These are phyloP conservation scores for Martensiomyces pterosporus DNA, from an alignment of 192 early-diverging fungal species.

Conservation along the genomic window DNA sequence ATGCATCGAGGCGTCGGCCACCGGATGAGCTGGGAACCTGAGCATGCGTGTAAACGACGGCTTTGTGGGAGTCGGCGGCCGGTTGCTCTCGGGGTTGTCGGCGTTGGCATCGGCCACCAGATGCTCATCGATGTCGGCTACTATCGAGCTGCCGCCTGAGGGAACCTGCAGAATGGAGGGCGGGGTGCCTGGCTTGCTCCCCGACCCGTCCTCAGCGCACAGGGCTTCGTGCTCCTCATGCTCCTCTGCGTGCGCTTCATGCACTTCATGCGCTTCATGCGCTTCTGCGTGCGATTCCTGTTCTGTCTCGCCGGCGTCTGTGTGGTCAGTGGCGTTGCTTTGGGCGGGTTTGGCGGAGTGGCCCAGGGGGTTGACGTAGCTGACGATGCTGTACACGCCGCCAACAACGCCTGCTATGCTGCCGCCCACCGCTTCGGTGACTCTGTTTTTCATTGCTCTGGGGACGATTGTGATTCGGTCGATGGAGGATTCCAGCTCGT, in stretches of 20 bases:
- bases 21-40: constrained; percentile 16
- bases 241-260: background rate
- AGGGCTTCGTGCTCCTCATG: background rate
- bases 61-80: constrained; percentile 48
- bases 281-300: constrained; percentile 3
- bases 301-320: background rate
- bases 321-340: background rate
- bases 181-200: background rate
- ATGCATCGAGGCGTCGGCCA: constrained; percentile 12
- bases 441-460: constrained; percentile 20
- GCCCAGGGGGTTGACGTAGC: constrained; percentile 42
- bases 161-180: constrained; percentile 27
- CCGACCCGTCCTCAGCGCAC: background rate
- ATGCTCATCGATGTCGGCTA: constrained; percentile 46
- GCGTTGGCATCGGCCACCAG: constrained; percentile 46
- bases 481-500: constrained; percentile 3
- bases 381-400: constrained; percentile 43
- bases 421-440: constrained; percentile 43
- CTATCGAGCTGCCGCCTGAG: constrained; percentile 44
- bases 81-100: constrained; percentile 49
- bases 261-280: constrained; percentile 1
- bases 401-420: constrained; percentile 38
- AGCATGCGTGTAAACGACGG: constrained; percentile 38
- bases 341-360: background rate
- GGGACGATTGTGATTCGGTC: constrained; percentile 10